Base-by-base conservation (phyloP, 208 protist species). In the Trypanosoma grayi region DNA sequence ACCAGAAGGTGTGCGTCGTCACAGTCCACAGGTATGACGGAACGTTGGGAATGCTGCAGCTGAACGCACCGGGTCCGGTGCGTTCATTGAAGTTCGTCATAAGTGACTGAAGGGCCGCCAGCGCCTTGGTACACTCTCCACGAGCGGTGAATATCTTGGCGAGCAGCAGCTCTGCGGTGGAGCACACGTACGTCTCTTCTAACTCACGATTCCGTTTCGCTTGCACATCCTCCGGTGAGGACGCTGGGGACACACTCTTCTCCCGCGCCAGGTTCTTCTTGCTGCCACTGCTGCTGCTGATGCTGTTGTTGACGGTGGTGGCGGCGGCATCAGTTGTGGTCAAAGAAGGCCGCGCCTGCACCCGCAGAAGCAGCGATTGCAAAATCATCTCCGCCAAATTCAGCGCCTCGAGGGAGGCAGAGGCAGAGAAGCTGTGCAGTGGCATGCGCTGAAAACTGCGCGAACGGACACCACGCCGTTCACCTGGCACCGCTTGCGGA, bases 341-440 rank as follows among this genome's bases (percentile, higher is more conserved):
- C 13, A 2, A 22, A 64, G 9, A 37, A 47, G 39, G 22, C 2
- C 22, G 22, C 13, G 6, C 36, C 4, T 48, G 24, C 18, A 39
- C 8, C 18, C 64, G 43, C 14, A 37, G 13, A 34, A 70, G 22
- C 5, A 90, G 43, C 3, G 43, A 70, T 14, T 81, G 75, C 13
- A 87, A 63, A 11, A 90, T 71, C 14, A 67, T 60, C 52, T 75
- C 73, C 41, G 74, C 83, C 34, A 63, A 73, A 20, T 56, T 51
- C 41, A 85, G 70, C 3, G 83, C 83, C 52, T 83, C 83, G 27
- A 67, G 66, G 61, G 75, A 90, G n/a, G 83, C 83, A 47, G 73
- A 58, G 44, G 25, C 45, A 37, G 5, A 25, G 24, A 65, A 65
- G 24, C 54, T 43, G 28, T 65, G 65, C 11, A 51, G 24, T 22